Conservation (phyloP, 2,329 filamentous ascomycete genomes). For the Phyllosticta citribraziliensis region DNA sequence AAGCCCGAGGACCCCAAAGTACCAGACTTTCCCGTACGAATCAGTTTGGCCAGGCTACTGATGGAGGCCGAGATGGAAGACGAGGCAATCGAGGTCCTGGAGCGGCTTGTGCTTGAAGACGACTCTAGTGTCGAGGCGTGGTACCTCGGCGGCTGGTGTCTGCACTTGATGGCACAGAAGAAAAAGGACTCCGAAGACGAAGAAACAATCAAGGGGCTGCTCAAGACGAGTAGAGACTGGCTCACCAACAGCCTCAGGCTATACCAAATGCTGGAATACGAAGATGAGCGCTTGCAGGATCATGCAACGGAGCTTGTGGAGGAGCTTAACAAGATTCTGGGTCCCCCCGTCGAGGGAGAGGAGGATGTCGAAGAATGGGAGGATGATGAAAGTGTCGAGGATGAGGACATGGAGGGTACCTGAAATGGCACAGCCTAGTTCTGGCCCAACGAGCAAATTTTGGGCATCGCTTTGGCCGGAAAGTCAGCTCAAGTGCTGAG, state of each 20-base stretch:
- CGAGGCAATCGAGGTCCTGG: constrained; percentile 75
- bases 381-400: constrained; percentile 23
- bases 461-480: background rate
- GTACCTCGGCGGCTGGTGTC: constrained; percentile 93
- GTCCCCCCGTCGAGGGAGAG: constrained; percentile 32
- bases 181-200: constrained; percentile 36
- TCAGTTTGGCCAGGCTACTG: constrained; percentile 73
- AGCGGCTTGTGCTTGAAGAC: constrained; percentile 76
- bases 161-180: constrained; percentile 69
- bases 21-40: constrained; percentile 77
- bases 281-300: constrained; percentile 67
- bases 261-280: constrained; percentile 72
- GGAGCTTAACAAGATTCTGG: constrained; percentile 34
- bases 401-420: constrained; percentile 29
- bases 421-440: constrained; percentile 16
- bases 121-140: constrained; percentile 91
- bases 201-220: constrained; percentile 48
- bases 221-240: constrained; percentile 73
- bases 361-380: constrained; percentile 32
- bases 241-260: constrained; percentile 69
- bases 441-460: background rate
- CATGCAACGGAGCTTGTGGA: constrained; percentile 64
- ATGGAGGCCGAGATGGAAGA: constrained; percentile 85
- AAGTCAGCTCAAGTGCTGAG: background rate
- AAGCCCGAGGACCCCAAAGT: constrained; percentile 61